Base-by-base conservation (phyloP, 1,284 basidiomycete species). In the Volvariella volvacea region DNA sequence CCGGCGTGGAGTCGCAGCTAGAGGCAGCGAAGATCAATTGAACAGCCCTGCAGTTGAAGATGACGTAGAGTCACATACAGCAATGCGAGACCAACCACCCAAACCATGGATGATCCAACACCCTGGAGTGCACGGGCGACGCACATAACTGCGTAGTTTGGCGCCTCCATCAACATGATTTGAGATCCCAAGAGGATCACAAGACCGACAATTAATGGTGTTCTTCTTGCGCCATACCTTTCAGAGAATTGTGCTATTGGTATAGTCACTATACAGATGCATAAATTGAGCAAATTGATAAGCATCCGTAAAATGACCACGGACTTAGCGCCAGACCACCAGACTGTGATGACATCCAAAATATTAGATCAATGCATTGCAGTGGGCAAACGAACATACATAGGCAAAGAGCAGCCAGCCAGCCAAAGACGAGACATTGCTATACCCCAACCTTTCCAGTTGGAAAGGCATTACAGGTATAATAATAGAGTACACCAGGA, bases 391-490 rank as follows among this genome's bases (percentile, higher is more conserved):
- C 31, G 6, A 12, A 63, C 70, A 20, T 48, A 74, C 72, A 48
- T 63, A 73, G 36, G 76, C 76, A 52, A 80, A 83, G 6, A 87
- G 63, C 1, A 88, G 65, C 78, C 81, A 88, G 28, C 83, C 82
- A 0, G 76, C 72, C n/a, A 77, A 67, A 2, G 68, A 68, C 15
- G 82, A 83, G 7, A 83, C 70, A 8, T 64, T 53, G 1, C 53
- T 54, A 51, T 81, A 81, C 0, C 71, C 67, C 28, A 85, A 67
- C 8, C 50, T 54, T 52, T 84, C 72, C 4, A 88, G 69, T 37
- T 79, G 79, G 56, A 87, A 91, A 0, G 88, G 88, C 46, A 90
- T 67, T 37, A 90, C 79, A 2, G 88, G 87, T 20, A 85, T 78
- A 40, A 86, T 75, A 39, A 83, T 69, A 1, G 83, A 80, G 53